Conservation (phyloP, 805 yeast species). For the Yamadazyma phyllophila region DNA sequence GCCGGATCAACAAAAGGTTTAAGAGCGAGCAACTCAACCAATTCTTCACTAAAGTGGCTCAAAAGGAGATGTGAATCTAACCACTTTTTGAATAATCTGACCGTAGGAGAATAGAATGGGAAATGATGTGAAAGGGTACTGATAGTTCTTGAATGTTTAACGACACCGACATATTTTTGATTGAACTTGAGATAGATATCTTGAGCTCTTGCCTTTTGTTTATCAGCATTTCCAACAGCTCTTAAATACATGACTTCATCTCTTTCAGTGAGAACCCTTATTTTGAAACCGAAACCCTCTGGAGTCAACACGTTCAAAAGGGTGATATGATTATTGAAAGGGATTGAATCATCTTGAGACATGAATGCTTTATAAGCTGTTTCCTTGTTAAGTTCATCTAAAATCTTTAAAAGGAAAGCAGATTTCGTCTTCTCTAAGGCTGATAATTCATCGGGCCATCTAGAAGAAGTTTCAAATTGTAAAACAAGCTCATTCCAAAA, state of each 20-base stretch:
- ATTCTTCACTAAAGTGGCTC: constrained; percentile 71
- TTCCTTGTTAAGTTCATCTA: constrained; percentile 46
- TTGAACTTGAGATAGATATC: constrained; percentile 62
- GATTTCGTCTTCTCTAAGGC: constrained; percentile 88
- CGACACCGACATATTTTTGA: constrained; percentile 61
- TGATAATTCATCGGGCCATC: constrained; percentile 91
- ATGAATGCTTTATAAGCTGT: constrained; percentile 57
- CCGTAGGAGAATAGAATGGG: constrained; percentile 74
- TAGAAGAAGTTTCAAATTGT: constrained; percentile 85
- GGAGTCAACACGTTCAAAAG: constrained; percentile 71
- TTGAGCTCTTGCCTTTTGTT: constrained; percentile 59
- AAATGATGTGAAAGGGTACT: constrained; percentile 67
- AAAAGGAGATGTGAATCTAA: constrained; percentile 76
- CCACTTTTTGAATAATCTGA: constrained; percentile 87
- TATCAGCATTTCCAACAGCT: constrained; percentile 65
- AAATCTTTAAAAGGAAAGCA: constrained; percentile 76
- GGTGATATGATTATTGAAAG: constrained; percentile 59
- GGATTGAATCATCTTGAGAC: constrained; percentile 62
- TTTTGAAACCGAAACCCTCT: constrained; percentile 83
- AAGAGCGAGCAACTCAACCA: constrained; percentile 77
- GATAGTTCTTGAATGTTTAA: constrained; percentile 80
- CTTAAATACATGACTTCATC: constrained; percentile 74
- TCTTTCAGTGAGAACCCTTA: constrained; percentile 77
- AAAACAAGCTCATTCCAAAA: constrained; percentile 77
- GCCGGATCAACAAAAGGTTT: constrained; percentile 84